Evolutionary conservation across 2,329 filamentous ascomycete genomes (phyloP).

Genomic region (Grosmannia clavigera): DNA sequence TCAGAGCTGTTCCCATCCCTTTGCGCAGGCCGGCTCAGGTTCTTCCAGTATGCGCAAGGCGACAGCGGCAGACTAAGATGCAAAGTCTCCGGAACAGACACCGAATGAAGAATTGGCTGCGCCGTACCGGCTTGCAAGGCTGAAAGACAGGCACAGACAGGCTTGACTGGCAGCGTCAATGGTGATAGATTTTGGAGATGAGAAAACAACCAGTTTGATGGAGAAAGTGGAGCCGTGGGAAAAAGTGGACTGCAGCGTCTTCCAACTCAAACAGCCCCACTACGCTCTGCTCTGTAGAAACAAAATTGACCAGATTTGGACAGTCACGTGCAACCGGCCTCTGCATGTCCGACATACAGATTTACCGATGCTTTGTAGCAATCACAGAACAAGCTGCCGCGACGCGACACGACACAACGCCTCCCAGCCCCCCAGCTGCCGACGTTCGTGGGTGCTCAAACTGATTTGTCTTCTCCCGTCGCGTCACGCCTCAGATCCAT

Average conservation of each 20-base stretch:
- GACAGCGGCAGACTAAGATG: not conserved
- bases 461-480: not conserved
- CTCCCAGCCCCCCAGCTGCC: not conserved
- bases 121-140: not conserved
- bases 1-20: conserved; percentile 4
- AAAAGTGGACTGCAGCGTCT: conserved; percentile 2
- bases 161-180: not conserved
- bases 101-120: not conserved
- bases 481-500: not conserved
- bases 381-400: not conserved
- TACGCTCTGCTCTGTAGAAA: not conserved
- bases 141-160: not conserved
- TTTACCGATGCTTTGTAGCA: not conserved
- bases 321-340: not conserved
- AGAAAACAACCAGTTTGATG: conserved; percentile 2
- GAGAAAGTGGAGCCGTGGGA: conserved; percentile 3
- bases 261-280: not conserved
- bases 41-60: not conserved
- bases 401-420: not conserved
- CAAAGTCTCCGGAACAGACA: not conserved
- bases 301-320: not conserved
- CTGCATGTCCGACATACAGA: not conserved
- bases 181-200: conserved; percentile 2
- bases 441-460: not conserved
- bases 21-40: not conserved